Base-by-base conservation (phyloP, 805 yeast genomes). In the Cyberlindnera nakhonratchasimensis region DNA sequence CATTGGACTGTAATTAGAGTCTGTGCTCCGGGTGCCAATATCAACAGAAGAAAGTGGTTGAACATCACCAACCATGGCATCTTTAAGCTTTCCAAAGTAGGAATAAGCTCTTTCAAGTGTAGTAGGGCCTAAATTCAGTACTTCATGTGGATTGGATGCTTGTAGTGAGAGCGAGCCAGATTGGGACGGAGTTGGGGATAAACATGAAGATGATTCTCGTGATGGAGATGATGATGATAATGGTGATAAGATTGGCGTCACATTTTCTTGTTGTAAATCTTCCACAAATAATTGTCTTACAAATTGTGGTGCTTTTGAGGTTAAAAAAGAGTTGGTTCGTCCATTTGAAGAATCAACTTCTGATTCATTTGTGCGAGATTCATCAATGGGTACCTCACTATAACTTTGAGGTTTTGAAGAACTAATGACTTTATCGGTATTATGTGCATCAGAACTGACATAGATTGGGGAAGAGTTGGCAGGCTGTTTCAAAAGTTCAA, bases 1-100 rank as follows among this genome's bases (percentile, higher is more conserved):
- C 9, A 45, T 43, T 9, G 52, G 49, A 8, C 45, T 37, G 21
- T 30, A 42, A 19, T 38, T 23, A 2, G 42, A 41, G 17, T 40
- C 45, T 10, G 48, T 35, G 24, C 42, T 41, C 28, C 13, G 28
- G 5, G 36, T 33, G 6, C 22, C 28, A 22, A 23, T 14, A 14
- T 5, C 26, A n/a, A 10, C 13, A 9, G 37, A 2, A 5, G 20
- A 31, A n/a, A 14, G 26, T 26, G 17, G 7, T 4, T 14, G 30
- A 8, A 18, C n/a, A 5, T 18, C 32, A 4, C 38, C 28, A 3
- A 29, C n/a, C 2, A 29, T 10, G 2, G 18, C 16, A 9, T 13
- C 14, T 31, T 19, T 34, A 6, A 23, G 7, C 5, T 24, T 17
- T 13, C 25, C 37, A 12, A 34, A 25, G 8, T 24, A 34, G 4